Evolutionary conservation across 306 rosid genomes (phyloP), one percentile per base, ranked within the genome.

Genomic region (Erythrophleum fordii): DNA sequence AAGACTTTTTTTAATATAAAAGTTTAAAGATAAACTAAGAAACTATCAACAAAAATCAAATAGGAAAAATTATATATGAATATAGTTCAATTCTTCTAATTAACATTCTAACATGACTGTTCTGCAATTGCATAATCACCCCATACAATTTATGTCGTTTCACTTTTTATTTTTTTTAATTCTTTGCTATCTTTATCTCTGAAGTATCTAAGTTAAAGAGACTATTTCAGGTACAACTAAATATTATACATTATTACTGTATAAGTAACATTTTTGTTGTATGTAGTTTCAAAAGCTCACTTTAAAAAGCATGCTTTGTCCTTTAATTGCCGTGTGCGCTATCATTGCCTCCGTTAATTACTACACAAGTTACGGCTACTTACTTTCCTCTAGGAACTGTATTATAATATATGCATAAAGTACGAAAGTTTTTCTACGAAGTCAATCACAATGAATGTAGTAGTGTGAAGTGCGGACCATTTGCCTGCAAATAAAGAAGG

Each of bases 271-370:
- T 0, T 14, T 26, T 70, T 26, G 12, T 26, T 46, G 42, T 26
- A 45, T 48, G 31, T 46, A 17, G 52, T 59, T 76, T 83, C 81
- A 76, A 81, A 93, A 82, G 83, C 77, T 83, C 76, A 69, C 77
- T 85, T 87, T 44, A 72, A 82, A 84, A 88, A 92, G 88, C 80
- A 90, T 80, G 84, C 72, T 88, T 87, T 93, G 92, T 83, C 91
- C 78, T 85, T 79, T 84, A 90, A 90, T 85, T 89, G 89, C 84
- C 81, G n/a, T 26, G 7, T 35, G 35, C 17, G 64, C 70, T 51
- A 84, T 89, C 83, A 86, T 83, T 81, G 61, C 83, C 62, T 20
- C 58, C 79, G 77, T 72, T 58, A 65, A 73, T 81, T 82, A 81
- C 59, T 26, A 5, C 65, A 53, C 83, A 77, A 83, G 82, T 45